Conservation (phyloP, 2,329 filamentous ascomycete species). For the Colletotrichum liriopes region DNA sequence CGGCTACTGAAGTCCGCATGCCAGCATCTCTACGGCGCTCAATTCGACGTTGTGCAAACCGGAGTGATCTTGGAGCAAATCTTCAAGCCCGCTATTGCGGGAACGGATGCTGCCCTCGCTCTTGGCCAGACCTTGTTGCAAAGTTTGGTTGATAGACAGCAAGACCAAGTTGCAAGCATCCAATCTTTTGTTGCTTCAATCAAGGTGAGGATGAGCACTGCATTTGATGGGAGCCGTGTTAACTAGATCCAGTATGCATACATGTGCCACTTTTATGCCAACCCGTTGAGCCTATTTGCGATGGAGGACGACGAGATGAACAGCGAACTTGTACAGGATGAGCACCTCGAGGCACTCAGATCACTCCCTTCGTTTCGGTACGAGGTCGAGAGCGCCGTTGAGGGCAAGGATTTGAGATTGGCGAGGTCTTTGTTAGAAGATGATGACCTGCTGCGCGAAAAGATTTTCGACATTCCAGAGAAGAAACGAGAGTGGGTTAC, state of each 20-base stretch:
- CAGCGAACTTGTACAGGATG: constrained; percentile 62
- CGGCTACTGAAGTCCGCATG: constrained; percentile 79
- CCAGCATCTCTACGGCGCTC: constrained; percentile 76
- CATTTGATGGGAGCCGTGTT: constrained; percentile 13
- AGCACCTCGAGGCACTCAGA: constrained; percentile 78
- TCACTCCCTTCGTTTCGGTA: constrained; percentile 78
- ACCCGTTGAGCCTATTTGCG: constrained; percentile 77
- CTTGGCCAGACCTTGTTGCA: constrained; percentile 76
- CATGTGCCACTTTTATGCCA: constrained; percentile 90
- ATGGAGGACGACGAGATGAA: constrained; percentile 46
- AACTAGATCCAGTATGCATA: constrained; percentile 76
- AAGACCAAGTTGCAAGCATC: constrained; percentile 83
- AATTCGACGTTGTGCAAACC: constrained; percentile 85
- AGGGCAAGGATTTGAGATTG: constrained; percentile 57
- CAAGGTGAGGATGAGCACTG: constrained; percentile 65
- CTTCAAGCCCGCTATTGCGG: constrained; percentile 76
- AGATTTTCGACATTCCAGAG: constrained; percentile 54
- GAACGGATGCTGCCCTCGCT: constrained; percentile 69
- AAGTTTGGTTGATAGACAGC: constrained; percentile 79
- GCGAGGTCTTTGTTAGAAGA: constrained; percentile 73
- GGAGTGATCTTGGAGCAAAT: constrained; percentile 80
- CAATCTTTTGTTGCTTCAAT: constrained; percentile 80
- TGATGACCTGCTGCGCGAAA: constrained; percentile 67
- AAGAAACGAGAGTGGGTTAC: constrained; percentile 55
- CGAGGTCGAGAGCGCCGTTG: constrained; percentile 65